Evolutionary conservation across 2,329 filamentous ascomycete species (phyloP).

Genomic region (Trichoderma gracile): DNA sequence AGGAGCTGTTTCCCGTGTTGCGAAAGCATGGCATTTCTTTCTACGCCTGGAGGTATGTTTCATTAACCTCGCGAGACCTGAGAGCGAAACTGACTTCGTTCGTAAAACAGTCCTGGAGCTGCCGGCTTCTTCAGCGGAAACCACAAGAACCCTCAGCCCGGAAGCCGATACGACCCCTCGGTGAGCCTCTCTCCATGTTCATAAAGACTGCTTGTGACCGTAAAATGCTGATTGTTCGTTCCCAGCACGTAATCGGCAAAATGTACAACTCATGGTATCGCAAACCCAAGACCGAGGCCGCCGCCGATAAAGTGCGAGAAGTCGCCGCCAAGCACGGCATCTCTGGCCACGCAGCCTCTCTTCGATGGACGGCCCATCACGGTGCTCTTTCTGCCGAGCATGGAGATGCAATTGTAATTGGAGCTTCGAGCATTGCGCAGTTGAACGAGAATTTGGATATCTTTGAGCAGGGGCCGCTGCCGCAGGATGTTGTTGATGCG

Average conservation of each 20-base stretch:
- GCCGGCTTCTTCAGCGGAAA: conserved; percentile 15
- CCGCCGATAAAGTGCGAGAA: conserved; percentile 2
- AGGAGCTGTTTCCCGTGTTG: conserved; percentile 45
- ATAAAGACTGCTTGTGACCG: too few relatives aligned
- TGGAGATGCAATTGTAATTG: conserved; percentile 53
- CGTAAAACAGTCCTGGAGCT: conserved; percentile 4
- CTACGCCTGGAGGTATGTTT: conserved; percentile 43
- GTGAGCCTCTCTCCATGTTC: not conserved
- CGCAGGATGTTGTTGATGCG: conserved; percentile 59
- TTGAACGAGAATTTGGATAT: conserved; percentile 51
- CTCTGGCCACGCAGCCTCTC: conserved; percentile 54
- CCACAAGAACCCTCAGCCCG: conserved; percentile 16
- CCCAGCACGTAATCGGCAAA: not conserved
- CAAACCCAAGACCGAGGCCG: conserved; percentile 15
- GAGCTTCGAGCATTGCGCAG: conserved; percentile 51
- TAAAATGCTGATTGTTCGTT: not conserved
- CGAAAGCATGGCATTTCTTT: conserved; percentile 46
- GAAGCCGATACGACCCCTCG: conserved; percentile 12
- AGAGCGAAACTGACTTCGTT: not conserved
- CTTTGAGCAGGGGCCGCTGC: conserved; percentile 64
- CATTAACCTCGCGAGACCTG: too few relatives aligned
- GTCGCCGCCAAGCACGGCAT: conserved; percentile 12
- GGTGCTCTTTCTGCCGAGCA: conserved; percentile 48
- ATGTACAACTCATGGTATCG: not conserved
- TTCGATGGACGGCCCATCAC: conserved; percentile 64